phyloP scores from a whole-genome alignment of 495 filamentous ascomycete genomes.

The Talaromyces proteolyticus region DNA sequence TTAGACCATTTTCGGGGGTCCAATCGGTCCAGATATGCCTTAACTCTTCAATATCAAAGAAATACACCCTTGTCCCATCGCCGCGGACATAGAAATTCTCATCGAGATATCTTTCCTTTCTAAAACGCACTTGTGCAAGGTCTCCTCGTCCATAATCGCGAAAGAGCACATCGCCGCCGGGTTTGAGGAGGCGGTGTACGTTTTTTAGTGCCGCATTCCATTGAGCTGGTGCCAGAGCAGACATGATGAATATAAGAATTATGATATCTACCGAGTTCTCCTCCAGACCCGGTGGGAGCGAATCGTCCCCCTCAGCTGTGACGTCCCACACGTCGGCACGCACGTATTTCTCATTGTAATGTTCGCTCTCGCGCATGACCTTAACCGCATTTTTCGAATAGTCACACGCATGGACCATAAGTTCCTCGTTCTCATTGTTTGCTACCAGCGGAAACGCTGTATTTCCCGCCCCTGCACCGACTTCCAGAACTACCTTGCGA shows the following conservation, averaged over 20 bases:
- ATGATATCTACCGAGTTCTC: slow-evolving; percentile 81
- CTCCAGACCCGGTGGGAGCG: slow-evolving; percentile 67
- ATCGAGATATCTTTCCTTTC: slow-evolving; percentile 82
- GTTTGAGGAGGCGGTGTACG: slow-evolving; percentile 74
- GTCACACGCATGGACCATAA: slow-evolving; percentile 86
- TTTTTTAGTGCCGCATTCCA: slow-evolving; percentile 82
- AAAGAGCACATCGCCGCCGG: slow-evolving; percentile 84
- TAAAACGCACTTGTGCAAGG: slow-evolving; percentile 93
- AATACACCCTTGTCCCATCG: slow-evolving; percentile 95
- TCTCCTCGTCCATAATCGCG: slow-evolving; percentile 94
- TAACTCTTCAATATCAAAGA: slow-evolving; percentile 85
- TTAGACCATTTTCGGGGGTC: slow-evolving; percentile 29
- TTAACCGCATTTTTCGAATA: slow-evolving; percentile 89
- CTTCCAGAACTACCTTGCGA: slow-evolving; percentile 66
- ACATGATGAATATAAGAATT: slow-evolving; percentile 95
- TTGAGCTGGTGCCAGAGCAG: slow-evolving; percentile 76
- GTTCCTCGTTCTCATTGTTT: slow-evolving; percentile 69
- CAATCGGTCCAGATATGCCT: slow-evolving; percentile 68
- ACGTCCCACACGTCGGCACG: slow-evolving; percentile 92
- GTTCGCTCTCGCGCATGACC: slow-evolving; percentile 69
- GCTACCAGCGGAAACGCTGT: slow-evolving; percentile 85
- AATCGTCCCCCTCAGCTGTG: slow-evolving; percentile 43
- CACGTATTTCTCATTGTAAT: slow-evolving; percentile 59
- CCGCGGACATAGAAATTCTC: slow-evolving; percentile 97
- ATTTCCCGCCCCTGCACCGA: slow-evolving; percentile 94